Percentiles rank a stretch among this genome's conserved stretches.
phyloP scores from a whole-genome alignment of 2,329 filamentous ascomycete species.

The Pyrenophora seminiperda region DNA sequence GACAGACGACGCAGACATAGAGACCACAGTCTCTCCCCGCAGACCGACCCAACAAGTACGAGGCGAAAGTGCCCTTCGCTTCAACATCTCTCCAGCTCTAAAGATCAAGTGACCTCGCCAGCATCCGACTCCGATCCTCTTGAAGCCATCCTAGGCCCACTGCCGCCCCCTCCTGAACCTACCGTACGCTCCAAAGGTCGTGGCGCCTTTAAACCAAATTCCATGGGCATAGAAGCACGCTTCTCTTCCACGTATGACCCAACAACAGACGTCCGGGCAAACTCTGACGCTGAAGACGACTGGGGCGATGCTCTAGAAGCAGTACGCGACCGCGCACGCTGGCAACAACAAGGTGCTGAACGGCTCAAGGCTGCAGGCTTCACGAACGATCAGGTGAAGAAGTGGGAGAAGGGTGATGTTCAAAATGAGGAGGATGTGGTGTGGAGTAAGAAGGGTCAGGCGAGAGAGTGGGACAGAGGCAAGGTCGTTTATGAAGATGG shows the following conservation, averaged over 20 bases:
- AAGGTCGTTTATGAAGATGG: conserved; percentile 64
- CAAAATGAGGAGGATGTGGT: conserved; percentile 69
- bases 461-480: conserved; percentile 69
- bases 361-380: conserved; percentile 79
- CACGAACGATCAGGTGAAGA: conserved; percentile 72
- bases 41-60: neutral
- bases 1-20: conserved; percentile 14
- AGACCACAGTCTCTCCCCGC: conserved; percentile 23
- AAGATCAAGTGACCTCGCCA: conserved; percentile 17
- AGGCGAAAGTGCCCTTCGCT: neutral
- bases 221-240: conserved; percentile 73
- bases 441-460: conserved; percentile 74
- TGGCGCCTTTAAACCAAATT: conserved; percentile 37
- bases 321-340: conserved; percentile 77
- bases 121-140: conserved; percentile 69
- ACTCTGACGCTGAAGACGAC: conserved; percentile 61
- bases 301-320: conserved; percentile 84
- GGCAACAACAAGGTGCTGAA: conserved; percentile 75
- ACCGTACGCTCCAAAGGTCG: conserved; percentile 49
- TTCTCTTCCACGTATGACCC: conserved; percentile 73
- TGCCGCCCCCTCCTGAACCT: conserved; percentile 58
- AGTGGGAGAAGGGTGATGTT: conserved; percentile 69
- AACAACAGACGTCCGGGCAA: conserved; percentile 59
- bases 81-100: neutral
- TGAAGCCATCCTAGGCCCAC: conserved; percentile 76